These are phyloP conservation scores for Suillus plorans DNA, from an alignment of 768 basidiomycete genomes.

Conservation along the genomic window DNA sequence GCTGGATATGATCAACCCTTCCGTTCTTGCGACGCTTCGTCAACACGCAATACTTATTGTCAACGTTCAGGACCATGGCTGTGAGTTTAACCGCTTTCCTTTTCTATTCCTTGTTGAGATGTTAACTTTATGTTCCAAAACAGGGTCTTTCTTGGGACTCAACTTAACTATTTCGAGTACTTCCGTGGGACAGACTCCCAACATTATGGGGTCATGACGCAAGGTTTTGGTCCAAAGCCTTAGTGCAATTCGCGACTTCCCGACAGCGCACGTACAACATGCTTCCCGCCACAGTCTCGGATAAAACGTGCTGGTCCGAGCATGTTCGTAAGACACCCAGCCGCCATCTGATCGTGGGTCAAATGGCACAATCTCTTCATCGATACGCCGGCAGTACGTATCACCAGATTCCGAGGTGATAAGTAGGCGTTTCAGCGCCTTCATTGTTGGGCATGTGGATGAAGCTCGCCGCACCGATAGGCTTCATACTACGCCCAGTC, in stretches of 20 bases:
- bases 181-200: background rate
- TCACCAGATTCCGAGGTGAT: background rate
- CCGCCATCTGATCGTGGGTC: background rate
- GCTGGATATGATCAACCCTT: background rate
- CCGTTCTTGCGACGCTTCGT: background rate
- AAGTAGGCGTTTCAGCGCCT: background rate
- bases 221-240: background rate
- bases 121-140: background rate
- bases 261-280: background rate
- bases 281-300: too few relatives aligned
- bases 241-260: background rate
- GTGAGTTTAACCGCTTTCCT: background rate
- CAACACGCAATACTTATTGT: background rate
- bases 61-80: background rate
- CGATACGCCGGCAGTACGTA: background rate
- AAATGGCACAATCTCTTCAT: background rate
- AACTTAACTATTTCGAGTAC: background rate
- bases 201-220: background rate
- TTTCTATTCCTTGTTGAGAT: background rate
- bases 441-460: background rate
- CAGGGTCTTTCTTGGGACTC: background rate
- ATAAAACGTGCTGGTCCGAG: background rate
- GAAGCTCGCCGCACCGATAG: background rate
- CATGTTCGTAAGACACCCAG: background rate
- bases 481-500: background rate